Evolutionary conservation across 371 early-diverging fungal species (phyloP).

Genomic region (Mortierella sp.): DNA sequence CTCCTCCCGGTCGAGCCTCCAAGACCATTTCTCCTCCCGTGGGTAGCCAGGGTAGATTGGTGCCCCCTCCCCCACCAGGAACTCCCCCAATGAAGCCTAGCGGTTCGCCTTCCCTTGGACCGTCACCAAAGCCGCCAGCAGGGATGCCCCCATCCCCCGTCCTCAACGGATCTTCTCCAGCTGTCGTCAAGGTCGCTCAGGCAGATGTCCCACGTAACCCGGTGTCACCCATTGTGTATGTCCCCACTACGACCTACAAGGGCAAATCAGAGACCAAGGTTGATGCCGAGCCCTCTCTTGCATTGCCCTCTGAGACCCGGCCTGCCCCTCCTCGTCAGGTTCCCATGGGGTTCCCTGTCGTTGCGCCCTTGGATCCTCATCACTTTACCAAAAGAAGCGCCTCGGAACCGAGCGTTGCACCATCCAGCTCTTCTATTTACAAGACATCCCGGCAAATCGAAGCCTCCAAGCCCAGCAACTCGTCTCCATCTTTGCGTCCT

Average conservation of each 20-base stretch:
- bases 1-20: slow-evolving; percentile 16
- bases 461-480: slow-evolving; percentile 9
- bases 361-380: slow-evolving; percentile 27
- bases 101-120: slow-evolving; percentile 29
- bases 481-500: slow-evolving; percentile 5
- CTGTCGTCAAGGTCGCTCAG: background rate
- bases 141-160: slow-evolving; percentile 32
- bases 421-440: slow-evolving; percentile 14
- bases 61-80: slow-evolving; percentile 28
- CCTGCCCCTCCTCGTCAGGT: slow-evolving; percentile 29
- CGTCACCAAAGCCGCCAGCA: slow-evolving; percentile 30
- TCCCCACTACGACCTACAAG: slow-evolving; percentile 40
- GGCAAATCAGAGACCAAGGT: slow-evolving; percentile 12
- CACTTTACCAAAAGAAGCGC: slow-evolving; percentile 23
- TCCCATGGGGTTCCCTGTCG: slow-evolving; percentile 43
- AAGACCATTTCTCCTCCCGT: slow-evolving; percentile 37
- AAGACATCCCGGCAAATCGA: slow-evolving; percentile 30
- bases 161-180: slow-evolving; percentile 8
- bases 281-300: slow-evolving; percentile 16
- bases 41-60: slow-evolving; percentile 14
- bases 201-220: slow-evolving; percentile 24
- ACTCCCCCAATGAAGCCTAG: slow-evolving; percentile 25
- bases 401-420: slow-evolving; percentile 8
- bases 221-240: slow-evolving; percentile 37
- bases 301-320: slow-evolving; percentile 18